These are phyloP conservation scores for Hygrocybe punicea DNA, from an alignment of 768 basidiomycete genomes.

Conservation along the genomic window DNA sequence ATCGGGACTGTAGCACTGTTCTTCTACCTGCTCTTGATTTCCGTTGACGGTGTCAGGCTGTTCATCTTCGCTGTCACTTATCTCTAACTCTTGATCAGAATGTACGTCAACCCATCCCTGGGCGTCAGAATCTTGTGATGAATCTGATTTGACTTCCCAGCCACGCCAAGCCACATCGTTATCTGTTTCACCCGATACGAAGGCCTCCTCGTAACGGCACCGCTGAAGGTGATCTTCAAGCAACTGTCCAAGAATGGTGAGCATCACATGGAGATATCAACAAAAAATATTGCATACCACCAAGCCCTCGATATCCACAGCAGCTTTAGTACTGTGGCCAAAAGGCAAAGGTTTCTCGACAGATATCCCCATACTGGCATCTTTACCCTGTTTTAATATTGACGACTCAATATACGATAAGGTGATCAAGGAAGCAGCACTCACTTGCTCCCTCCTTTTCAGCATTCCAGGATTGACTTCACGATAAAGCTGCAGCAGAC, in stretches of 20 bases:
- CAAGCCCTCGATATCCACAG: slow-evolving; percentile 87
- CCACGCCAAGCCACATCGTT: slow-evolving; percentile 78
- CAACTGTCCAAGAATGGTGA: slow-evolving; percentile 59
- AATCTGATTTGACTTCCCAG: slow-evolving; percentile 83
- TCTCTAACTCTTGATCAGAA: slow-evolving; percentile 62
- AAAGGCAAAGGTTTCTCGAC: slow-evolving; percentile 71
- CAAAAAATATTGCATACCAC: slow-evolving; percentile 49
- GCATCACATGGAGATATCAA: neutral
- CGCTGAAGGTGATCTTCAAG: slow-evolving; percentile 82
- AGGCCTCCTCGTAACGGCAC: slow-evolving; percentile 66
- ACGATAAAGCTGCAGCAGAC: slow-evolving; percentile 85
- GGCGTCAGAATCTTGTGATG: slow-evolving; percentile 51
- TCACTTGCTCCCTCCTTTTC: slow-evolving; percentile 79
- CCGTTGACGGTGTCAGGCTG: slow-evolving; percentile 48
- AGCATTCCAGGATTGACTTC: slow-evolving; percentile 94
- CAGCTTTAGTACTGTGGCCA: slow-evolving; percentile 71
- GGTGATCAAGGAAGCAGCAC: slow-evolving; percentile 23
- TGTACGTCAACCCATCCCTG: slow-evolving; percentile 81
- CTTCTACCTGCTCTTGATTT: slow-evolving; percentile 17
- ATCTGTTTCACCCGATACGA: slow-evolving; percentile 51
- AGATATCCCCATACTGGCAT: slow-evolving; percentile 74
- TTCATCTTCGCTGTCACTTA: slow-evolving; percentile 81
- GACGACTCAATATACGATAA: neutral
- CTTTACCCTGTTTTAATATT: slow-evolving; percentile 68
- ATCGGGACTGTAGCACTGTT: slow-evolving; percentile 27